Base-by-base conservation (phyloP, 495 filamentous ascomycete genomes). In the Neurospora sp. region DNA sequence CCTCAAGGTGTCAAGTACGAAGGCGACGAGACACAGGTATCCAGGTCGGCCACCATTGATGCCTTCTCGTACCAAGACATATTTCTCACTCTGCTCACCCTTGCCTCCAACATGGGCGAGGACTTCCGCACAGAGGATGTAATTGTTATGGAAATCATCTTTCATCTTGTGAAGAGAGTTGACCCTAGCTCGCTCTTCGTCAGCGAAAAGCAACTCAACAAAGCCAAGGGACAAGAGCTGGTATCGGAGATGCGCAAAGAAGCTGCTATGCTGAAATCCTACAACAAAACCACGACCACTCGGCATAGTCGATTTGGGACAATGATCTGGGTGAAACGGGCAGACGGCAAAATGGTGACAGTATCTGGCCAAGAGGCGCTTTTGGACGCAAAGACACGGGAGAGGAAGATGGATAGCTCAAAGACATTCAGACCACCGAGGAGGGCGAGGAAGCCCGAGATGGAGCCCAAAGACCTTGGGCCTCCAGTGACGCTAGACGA, bases 271-370 rank as follows among this genome's bases (percentile, higher is more conserved):
- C 88, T 92, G 66, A 88, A 91, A 74, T 88, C 90, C 70, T 92
- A 97, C 77, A 89, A 90, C 42, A 91, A 90, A 75, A 90, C 91
- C 76, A 92, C 92, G 7, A 93, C 94, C 3, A 94, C 94, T 8
- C 84, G 96, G 42, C 96, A 99, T 80, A 96, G 94, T 75, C 87
- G 96, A 71, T 99, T 98, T 79, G 96, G 96, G 2, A 97, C 94
- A 17, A 97, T 98, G 91, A 91, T 97, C 24, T 98, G 96, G 96
- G 90, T 99, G 48, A 93, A 98, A 83, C 86, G 93, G 70, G 92
- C 92, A 71, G 92, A 96, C 78, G 88, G 88, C 8, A 93, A 92
- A 76, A 85, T 95, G 69, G 90, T 92, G 7, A 95, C 94, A 0
- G 89, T 99, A 3, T 93, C 93, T 3, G 96, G 96, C 10, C 96